A percentile compares a stretch with the other conserved stretches of the same genome.
Evolutionary conservation across 2,329 filamentous ascomycete genomes (phyloP).

Genomic region (Fusarium dlaminii): DNA sequence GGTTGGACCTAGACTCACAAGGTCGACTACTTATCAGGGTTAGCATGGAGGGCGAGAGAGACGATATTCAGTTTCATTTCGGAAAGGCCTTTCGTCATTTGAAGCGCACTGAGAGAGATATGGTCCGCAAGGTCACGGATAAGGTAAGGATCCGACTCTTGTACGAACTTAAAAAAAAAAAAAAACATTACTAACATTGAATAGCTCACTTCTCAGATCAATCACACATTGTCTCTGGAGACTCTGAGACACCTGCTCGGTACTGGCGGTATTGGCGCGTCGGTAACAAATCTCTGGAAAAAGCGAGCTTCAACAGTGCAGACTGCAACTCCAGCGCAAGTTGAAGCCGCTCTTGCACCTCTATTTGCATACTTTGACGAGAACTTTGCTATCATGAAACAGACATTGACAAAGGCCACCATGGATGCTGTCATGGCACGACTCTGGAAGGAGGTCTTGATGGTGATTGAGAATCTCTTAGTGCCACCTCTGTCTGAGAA

Average conservation of each 20-base stretch:
- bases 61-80: conserved; percentile 99
- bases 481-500: conserved; percentile 97
- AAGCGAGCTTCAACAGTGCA: conserved; percentile 65
- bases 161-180: background rate
- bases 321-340: conserved; percentile 73
- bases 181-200: conserved; percentile 18
- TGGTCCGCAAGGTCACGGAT: conserved; percentile 97
- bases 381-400: conserved; percentile 99
- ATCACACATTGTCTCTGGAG: conserved; percentile 83
- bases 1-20: conserved; percentile 96
- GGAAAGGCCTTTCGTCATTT: conserved; percentile 95
- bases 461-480: conserved; percentile 88
- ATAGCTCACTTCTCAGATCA: conserved; percentile 92
- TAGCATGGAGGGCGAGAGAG: conserved; percentile 98
- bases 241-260: conserved; percentile 80
- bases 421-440: conserved; percentile 99
- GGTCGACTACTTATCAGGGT: conserved; percentile 88
- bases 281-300: conserved; percentile 75
- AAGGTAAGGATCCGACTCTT: conserved; percentile 70
- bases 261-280: conserved; percentile 73
- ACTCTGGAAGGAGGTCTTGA: conserved; percentile 95
- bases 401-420: conserved; percentile 91
- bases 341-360: conserved; percentile 83
- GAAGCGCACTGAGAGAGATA: conserved; percentile 95
- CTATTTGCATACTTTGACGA: conserved; percentile 96